phyloP scores from a whole-genome alignment of 768 basidiomycete genomes.

The Tylopilus sp. region DNA sequence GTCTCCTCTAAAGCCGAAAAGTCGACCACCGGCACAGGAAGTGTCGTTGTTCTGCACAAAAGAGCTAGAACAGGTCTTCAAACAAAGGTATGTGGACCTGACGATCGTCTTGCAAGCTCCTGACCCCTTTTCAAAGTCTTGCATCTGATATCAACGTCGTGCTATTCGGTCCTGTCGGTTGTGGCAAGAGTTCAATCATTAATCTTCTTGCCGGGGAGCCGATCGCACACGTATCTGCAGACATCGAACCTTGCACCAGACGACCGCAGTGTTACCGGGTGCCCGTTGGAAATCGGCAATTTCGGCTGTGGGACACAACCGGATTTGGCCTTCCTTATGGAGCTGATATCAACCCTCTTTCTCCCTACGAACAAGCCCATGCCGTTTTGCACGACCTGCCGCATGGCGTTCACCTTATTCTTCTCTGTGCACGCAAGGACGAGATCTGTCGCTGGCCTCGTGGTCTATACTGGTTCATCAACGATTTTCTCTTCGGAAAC shows the following conservation, averaged over 20 bases:
- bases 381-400: slow-evolving; percentile 24
- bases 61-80: not conserved
- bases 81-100: not conserved
- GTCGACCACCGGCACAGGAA: not conserved
- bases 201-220: slow-evolving; percentile 18
- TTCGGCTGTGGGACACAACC: slow-evolving; percentile 24
- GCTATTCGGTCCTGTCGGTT: slow-evolving; percentile 16
- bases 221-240: slow-evolving; percentile 22
- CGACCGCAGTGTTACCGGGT: not conserved
- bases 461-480: slow-evolving; percentile 33
- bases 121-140: not conserved
- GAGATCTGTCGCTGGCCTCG: slow-evolving; percentile 24
- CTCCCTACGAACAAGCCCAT: slow-evolving; percentile 19
- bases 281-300: slow-evolving; percentile 1
- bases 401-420: slow-evolving; percentile 33
- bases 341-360: not conserved
- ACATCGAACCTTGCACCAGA: slow-evolving; percentile 30
- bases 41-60: not conserved
- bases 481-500: slow-evolving; percentile 31
- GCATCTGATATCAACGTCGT: slow-evolving; percentile 2
- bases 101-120: not conserved
- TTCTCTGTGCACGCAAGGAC: slow-evolving; percentile 33
- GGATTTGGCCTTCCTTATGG: slow-evolving; percentile 16
- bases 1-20: not conserved
- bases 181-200: slow-evolving; percentile 20